These are phyloP conservation scores for Lagerstroemia speciosa DNA, from an alignment of 345 rosid species.

Conservation along the genomic window DNA sequence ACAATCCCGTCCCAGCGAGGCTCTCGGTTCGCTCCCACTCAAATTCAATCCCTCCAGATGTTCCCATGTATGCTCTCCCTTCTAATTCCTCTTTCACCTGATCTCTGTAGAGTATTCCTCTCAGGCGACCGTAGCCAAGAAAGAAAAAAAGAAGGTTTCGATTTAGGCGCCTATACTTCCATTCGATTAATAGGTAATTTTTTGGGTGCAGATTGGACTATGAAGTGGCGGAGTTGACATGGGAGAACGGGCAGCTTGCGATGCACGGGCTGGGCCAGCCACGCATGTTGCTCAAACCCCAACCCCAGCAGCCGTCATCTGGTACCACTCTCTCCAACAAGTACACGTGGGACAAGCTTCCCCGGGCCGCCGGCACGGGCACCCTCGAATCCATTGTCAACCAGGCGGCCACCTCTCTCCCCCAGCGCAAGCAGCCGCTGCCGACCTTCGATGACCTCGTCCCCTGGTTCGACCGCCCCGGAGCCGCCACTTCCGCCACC, in stretches of 20 bases:
- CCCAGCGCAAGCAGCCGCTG: neutral
- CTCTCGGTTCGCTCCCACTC: constrained; percentile 33
- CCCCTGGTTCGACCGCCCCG: constrained; percentile 44
- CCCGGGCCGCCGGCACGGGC: constrained; percentile 7
- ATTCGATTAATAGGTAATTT: neutral
- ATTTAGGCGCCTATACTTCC: neutral
- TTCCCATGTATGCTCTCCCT: constrained; percentile 31
- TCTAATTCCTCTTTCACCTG: neutral
- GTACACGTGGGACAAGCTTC: constrained; percentile 42
- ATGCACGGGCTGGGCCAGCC: constrained; percentile 70
- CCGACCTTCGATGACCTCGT: constrained; percentile 25
- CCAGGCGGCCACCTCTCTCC: constrained; percentile 48
- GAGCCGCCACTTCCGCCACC: constrained; percentile 15
- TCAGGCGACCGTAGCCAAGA: too few relatives aligned
- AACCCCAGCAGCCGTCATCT: constrained; percentile 6
- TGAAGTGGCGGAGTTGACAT: constrained; percentile 89
- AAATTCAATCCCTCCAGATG: constrained; percentile 29
- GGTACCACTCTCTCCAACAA: constrained; percentile 19
- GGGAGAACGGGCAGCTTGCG: constrained; percentile 88
- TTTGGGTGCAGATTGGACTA: constrained; percentile 42
- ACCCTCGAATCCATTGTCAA: constrained; percentile 75
- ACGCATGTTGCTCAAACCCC: constrained; percentile 27
- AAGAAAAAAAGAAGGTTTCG: neutral
- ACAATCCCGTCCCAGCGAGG: constrained; percentile 14
- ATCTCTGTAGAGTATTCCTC: neutral